Evolutionary conservation across 2,329 filamentous ascomycete species (phyloP).

Genomic region (Didymella arachidicola): DNA sequence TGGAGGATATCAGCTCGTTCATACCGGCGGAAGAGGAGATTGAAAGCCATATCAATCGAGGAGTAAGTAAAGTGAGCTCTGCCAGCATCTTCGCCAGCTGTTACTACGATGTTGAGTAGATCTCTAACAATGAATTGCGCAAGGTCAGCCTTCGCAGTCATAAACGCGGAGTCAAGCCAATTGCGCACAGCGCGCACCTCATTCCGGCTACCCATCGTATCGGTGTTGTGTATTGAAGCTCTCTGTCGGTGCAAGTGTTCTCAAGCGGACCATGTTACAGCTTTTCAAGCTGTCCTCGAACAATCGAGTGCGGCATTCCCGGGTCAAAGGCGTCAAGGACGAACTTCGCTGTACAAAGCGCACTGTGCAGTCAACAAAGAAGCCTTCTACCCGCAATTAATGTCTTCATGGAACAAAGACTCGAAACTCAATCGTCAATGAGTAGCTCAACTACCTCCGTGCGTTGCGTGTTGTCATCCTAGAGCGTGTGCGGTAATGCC

Average conservation of each 20-base stretch:
- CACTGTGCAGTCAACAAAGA: neutral
- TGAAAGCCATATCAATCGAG: neutral
- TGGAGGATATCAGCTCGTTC: neutral
- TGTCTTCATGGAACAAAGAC: neutral
- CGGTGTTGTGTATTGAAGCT: neutral
- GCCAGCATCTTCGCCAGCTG: neutral
- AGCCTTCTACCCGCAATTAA: neutral
- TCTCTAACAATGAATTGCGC: neutral
- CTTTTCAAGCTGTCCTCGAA: neutral
- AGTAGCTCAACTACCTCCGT: neutral
- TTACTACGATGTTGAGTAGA: neutral
- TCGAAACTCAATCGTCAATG: neutral
- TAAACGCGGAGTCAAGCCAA: neutral
- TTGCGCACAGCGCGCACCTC: neutral
- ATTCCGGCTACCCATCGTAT: neutral
- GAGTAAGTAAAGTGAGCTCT: neutral
- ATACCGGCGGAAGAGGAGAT: neutral
- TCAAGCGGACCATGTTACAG: neutral
- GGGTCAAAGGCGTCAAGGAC: neutral
- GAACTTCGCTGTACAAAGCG: neutral
- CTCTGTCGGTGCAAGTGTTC: neutral
- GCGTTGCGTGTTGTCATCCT: neutral
- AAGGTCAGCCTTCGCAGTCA: neutral
- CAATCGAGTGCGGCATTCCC: neutral
- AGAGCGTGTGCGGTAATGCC: too few relatives aligned